Percentiles rank a stretch among this genome's conserved stretches.
Evolutionary conservation across 2,329 filamentous ascomycete species (phyloP).

Genomic region (Colletotrichum lindemuthianum): DNA sequence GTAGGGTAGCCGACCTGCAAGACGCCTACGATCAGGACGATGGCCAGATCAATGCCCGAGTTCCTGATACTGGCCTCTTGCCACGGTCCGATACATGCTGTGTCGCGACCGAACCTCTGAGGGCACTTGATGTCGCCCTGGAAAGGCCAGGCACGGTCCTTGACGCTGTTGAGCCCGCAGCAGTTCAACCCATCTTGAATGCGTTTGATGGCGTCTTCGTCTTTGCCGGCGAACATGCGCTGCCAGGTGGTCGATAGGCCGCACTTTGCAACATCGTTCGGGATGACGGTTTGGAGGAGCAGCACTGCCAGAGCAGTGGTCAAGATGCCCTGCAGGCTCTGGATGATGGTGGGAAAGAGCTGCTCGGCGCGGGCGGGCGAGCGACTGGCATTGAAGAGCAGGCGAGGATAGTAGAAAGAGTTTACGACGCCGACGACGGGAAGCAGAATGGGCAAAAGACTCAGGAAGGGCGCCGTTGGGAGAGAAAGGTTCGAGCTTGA

Average conservation of each 20-base stretch:
- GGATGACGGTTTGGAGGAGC: constrained; percentile 47
- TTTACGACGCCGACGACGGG: constrained; percentile 52
- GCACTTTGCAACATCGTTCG: constrained; percentile 56
- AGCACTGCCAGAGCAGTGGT: constrained; percentile 57
- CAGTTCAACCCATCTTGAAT: constrained; percentile 75
- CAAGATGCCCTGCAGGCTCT: constrained; percentile 54
- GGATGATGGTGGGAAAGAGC: constrained; percentile 43
- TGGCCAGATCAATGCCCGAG: constrained; percentile 64
- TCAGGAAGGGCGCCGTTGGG: constrained; percentile 48
- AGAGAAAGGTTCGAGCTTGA: constrained; percentile 52
- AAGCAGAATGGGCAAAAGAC: constrained; percentile 51
- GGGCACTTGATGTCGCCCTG: constrained; percentile 51
- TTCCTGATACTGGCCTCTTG: constrained; percentile 61
- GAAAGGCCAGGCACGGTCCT: constrained; percentile 73
- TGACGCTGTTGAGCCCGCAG: constrained; percentile 69
- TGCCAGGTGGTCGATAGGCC: constrained; percentile 67
- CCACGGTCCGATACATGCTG: constrained; percentile 66
- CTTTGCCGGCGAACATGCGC: constrained; percentile 60
- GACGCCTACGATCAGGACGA: constrained; percentile 62
- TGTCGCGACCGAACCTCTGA: constrained; percentile 55
- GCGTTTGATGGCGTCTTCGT: constrained; percentile 59
- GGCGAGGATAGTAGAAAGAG: constrained; percentile 46
- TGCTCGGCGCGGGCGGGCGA: constrained; percentile 26
- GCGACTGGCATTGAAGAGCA: constrained; percentile 41
- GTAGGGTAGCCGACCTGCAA: constrained; percentile 60